Conservation (phyloP, 805 yeast genomes). For the Metschnikowia chrysomelidarum region DNA sequence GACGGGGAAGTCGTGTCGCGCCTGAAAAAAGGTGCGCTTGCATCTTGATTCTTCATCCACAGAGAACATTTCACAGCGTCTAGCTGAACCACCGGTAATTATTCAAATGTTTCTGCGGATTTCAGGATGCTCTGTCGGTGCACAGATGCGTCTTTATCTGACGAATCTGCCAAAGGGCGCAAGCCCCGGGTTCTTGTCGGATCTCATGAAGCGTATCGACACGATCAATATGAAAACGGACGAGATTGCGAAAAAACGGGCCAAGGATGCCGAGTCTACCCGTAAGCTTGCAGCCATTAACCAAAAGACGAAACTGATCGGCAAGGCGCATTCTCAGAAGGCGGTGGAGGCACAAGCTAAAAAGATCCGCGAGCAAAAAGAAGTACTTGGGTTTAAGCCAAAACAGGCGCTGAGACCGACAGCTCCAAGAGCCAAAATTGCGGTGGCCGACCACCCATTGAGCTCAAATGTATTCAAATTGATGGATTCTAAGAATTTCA, state of each 20-base stretch:
- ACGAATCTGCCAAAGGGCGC: background rate
- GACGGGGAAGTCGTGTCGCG: too few relatives aligned
- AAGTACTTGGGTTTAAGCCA: background rate
- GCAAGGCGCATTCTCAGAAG: background rate
- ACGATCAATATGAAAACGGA: constrained; percentile 23
- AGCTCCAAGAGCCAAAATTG: constrained; percentile 7
- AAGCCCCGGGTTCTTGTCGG: constrained; percentile 27
- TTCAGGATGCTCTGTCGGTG: too few relatives aligned
- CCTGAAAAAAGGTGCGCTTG: too few relatives aligned
- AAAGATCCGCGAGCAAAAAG: background rate
- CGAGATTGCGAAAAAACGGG: constrained; percentile 5
- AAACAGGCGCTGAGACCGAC: background rate
- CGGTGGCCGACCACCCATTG: constrained; percentile 21
- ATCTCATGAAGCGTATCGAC: constrained; percentile 38
- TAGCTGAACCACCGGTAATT: too few relatives aligned
- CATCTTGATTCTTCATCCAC: too few relatives aligned
- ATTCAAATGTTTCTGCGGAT: too few relatives aligned
- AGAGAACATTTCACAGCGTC: too few relatives aligned
- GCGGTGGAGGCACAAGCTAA: background rate
- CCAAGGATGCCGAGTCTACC: background rate
- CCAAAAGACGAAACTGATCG: background rate
- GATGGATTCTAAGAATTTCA: constrained; percentile 9
- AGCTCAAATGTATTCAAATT: constrained; percentile 17
- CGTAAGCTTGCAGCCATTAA: background rate
- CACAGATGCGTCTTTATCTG: too few relatives aligned